These are phyloP conservation scores for Malus hybrid DNA, from an alignment of 331 rosid genomes.

Conservation along the genomic window DNA sequence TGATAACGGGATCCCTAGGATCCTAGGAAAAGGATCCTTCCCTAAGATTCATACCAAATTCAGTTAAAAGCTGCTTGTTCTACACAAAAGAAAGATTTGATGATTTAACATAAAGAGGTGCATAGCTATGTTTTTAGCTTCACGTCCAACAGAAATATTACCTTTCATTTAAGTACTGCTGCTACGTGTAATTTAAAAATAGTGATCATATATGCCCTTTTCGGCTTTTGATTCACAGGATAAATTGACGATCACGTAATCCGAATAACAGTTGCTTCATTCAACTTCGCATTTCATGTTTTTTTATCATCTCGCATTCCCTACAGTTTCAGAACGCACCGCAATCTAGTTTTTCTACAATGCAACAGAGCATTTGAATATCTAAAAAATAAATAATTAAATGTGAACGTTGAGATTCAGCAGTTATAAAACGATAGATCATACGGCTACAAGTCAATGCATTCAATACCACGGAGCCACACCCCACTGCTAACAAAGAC, in stretches of 20 bases:
- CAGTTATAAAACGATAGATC: no score
- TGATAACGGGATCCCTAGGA: no score
- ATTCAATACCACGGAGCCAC: no score
- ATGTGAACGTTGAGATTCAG: no score
- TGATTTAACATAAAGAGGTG: constrained; percentile 27
- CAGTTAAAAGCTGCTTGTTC: neutral
- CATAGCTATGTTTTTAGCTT: constrained; percentile 8
- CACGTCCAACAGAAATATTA: neutral
- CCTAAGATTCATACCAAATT: neutral
- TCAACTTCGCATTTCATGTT: neutral
- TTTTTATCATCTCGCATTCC: no score
- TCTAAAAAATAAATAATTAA: no score
- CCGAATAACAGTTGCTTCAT: constrained; percentile 11
- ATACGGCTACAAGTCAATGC: no score
- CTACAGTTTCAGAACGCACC: no score
- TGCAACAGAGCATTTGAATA: no score
- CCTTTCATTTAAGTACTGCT: neutral
- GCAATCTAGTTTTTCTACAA: no score
- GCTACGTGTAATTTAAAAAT: neutral
- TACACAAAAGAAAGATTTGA: constrained; percentile 30
- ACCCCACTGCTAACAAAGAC: no score
- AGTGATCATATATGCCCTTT: neutral
- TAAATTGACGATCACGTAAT: neutral
- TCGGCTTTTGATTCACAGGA: neutral
- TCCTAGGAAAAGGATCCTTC: no score